Percentiles rank a stretch among this genome's conserved stretches.
Conservation (phyloP, 306 rosid species). For the Erythrophleum fordii region DNA sequence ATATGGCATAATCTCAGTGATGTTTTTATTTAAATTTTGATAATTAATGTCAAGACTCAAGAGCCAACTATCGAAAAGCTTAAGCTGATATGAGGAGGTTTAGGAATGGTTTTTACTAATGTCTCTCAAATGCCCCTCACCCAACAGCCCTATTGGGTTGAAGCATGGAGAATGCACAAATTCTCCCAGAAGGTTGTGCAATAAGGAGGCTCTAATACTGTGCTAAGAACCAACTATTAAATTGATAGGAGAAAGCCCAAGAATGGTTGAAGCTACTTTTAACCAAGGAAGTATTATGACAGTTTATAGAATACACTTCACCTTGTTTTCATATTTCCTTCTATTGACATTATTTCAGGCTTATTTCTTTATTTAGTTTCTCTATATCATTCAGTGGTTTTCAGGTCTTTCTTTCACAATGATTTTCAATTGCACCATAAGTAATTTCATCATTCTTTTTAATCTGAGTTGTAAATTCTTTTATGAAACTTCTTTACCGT, state of each 20-base stretch:
- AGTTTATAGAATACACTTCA: not conserved
- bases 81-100: no score
- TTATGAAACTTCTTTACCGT: not conserved
- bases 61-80: no score
- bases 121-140: not conserved
- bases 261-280: not conserved
- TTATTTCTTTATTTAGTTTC: conserved; percentile 32
- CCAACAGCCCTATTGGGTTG: not conserved
- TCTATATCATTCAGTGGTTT: not conserved
- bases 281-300: not conserved
- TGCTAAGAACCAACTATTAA: not conserved
- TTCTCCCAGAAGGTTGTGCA: no score
- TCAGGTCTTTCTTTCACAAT: not conserved
- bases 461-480: conserved; percentile 9
- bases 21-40: not conserved
- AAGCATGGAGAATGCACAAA: not conserved
- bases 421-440: not conserved
- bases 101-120: not conserved
- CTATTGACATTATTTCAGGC: not conserved
- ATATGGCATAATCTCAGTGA: not conserved
- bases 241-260: not conserved
- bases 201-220: no score
- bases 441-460: not conserved
- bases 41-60: not conserved
- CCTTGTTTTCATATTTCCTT: not conserved